Evolutionary conservation across 768 basidiomycete species (phyloP).

Genomic region (Leucocoprinus sp.): DNA sequence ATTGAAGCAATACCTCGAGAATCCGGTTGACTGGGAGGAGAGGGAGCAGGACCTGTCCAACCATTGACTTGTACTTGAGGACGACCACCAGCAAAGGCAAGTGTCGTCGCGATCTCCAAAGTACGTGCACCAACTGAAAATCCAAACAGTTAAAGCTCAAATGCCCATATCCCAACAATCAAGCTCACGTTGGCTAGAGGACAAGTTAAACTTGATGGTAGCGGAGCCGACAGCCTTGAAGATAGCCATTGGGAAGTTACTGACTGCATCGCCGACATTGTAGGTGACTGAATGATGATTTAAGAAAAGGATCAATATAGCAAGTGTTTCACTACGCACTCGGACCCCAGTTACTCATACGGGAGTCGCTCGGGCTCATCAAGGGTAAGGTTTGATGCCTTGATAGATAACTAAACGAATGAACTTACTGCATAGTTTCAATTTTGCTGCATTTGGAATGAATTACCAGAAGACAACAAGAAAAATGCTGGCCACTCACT

Average conservation of each 20-base stretch:
- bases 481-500: slow-evolving; percentile 17
- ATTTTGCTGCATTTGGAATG: slow-evolving; percentile 20
- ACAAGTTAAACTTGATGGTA: slow-evolving; percentile 22
- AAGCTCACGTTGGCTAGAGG: slow-evolving; percentile 19
- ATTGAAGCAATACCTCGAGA: slow-evolving; percentile 17
- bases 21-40: slow-evolving; percentile 25
- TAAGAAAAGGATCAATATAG: not conserved
- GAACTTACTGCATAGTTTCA: slow-evolving; percentile 27
- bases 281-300: slow-evolving; percentile 19
- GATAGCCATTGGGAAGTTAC: slow-evolving; percentile 27
- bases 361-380: slow-evolving; percentile 25
- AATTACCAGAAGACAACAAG: not conserved
- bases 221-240: slow-evolving; percentile 29
- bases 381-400: not conserved
- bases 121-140: slow-evolving; percentile 23
- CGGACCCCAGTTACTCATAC: slow-evolving; percentile 28
- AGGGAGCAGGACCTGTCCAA: slow-evolving; percentile 23
- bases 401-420: not conserved
- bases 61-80: slow-evolving; percentile 25
- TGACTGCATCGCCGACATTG: slow-evolving; percentile 21
- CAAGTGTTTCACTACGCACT: slow-evolving; percentile 12
- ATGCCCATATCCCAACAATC: not conserved
- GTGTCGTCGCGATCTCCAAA: slow-evolving; percentile 27
- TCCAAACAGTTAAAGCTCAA: not conserved
- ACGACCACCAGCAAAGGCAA: slow-evolving; percentile 29